phyloP scores from a whole-genome alignment of 2,329 filamentous ascomycete species.

The Ceratocystis smalleyi region DNA sequence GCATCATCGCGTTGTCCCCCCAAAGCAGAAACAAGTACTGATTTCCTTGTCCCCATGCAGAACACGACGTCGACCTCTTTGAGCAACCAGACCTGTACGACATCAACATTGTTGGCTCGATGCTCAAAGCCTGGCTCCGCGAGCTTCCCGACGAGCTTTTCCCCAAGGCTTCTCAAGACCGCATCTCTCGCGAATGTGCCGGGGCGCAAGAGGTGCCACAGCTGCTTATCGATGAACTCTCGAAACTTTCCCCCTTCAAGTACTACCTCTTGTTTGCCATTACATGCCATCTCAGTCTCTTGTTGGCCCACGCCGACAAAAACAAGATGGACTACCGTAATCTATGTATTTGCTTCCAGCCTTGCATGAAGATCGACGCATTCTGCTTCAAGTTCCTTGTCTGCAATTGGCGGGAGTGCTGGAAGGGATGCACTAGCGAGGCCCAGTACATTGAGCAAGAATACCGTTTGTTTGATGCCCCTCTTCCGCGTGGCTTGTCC shows the following conservation, averaged over 20 bases:
- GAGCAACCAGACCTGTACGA: constrained; percentile 79
- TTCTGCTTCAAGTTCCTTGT: constrained; percentile 94
- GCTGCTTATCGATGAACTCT: constrained; percentile 76
- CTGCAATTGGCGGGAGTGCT: constrained; percentile 89
- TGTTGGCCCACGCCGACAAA: constrained; percentile 81
- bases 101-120: constrained; percentile 88
- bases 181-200: constrained; percentile 63
- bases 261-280: constrained; percentile 97
- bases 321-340: constrained; percentile 99
- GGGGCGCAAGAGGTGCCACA: constrained; percentile 70
- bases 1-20: too few species aligned
- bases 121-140: constrained; percentile 92
- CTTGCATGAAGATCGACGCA: constrained; percentile 88
- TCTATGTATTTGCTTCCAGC: constrained; percentile 90
- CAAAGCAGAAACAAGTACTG: neutral
- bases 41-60: constrained; percentile 28
- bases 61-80: constrained; percentile 80
- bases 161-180: constrained; percentile 66
- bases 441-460: constrained; percentile 60
- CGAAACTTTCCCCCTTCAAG: constrained; percentile 87
- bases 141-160: constrained; percentile 91
- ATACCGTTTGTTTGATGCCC: constrained; percentile 43
- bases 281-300: constrained; percentile 82
- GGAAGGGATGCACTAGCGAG: constrained; percentile 90
- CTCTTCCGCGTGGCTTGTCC: constrained; percentile 36